A percentile compares a stretch with the other conserved stretches of the same genome.
Evolutionary conservation across 768 basidiomycete genomes (phyloP).

Genomic region (Tulasnella sp.): DNA sequence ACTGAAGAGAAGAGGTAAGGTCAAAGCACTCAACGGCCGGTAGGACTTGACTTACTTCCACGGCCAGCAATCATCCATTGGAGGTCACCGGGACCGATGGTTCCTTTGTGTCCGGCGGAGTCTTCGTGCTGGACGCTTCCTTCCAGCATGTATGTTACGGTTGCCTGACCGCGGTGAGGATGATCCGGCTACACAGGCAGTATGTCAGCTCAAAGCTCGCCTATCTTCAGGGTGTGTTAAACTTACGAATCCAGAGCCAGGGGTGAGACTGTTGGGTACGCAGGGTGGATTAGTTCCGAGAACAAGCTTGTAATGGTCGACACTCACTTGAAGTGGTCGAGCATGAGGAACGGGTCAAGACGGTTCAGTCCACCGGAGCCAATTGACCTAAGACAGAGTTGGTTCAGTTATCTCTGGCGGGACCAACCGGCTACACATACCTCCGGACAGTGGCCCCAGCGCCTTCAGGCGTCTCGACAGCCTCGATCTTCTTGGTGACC

Average conservation of each 20-base stretch:
- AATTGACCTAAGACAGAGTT: slow-evolving; percentile 55
- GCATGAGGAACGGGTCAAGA: slow-evolving; percentile 85
- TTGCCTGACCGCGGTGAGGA: slow-evolving; percentile 84
- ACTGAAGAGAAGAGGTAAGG: slow-evolving; percentile 37
- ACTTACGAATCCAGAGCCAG: slow-evolving; percentile 50
- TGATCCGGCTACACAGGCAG: slow-evolving; percentile 60
- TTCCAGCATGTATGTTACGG: slow-evolving; percentile 84
- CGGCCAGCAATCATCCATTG: slow-evolving; percentile 74
- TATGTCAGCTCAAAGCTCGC: neutral
- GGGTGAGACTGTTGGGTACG: neutral
- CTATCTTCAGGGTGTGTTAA: neutral
- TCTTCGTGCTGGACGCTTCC: slow-evolving; percentile 82
- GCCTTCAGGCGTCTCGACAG: slow-evolving; percentile 73
- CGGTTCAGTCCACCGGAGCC: slow-evolving; percentile 71
- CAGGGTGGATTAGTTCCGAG: neutral
- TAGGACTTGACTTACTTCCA: slow-evolving; percentile 48
- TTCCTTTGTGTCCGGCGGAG: slow-evolving; percentile 68
- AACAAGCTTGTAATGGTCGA: neutral
- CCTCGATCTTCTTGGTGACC: slow-evolving; percentile 71
- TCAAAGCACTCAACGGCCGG: neutral
- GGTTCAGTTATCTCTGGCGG: neutral
- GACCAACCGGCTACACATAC: neutral
- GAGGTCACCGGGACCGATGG: slow-evolving; percentile 64
- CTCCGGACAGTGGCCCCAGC: slow-evolving; percentile 79
- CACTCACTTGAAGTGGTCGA: slow-evolving; percentile 35